phyloP scores from a whole-genome alignment of 331 rosid genomes.

The Erythrophleum ivorense region DNA sequence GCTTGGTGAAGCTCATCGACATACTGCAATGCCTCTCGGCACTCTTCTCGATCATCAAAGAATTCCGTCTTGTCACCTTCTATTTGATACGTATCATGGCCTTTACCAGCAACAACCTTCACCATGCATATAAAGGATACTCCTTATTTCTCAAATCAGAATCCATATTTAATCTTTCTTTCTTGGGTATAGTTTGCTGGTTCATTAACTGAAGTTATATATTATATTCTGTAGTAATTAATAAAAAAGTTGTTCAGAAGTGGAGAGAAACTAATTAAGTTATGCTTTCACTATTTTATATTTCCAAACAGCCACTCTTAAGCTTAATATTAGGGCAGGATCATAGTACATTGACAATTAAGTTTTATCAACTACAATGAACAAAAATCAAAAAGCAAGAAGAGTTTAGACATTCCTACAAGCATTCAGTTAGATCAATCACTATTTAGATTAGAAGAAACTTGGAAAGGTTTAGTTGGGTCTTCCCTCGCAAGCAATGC shows the following conservation, averaged over 20 bases:
- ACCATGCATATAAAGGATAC: constrained; percentile 33
- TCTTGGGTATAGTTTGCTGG: constrained; percentile 2
- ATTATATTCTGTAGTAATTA: not conserved
- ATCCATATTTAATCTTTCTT: constrained; percentile 28
- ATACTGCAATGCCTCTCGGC: constrained; percentile 93
- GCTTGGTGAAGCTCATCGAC: constrained; percentile 97
- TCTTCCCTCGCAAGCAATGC: constrained; percentile 2
- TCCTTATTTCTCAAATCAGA: constrained; percentile 30
- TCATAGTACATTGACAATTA: no score
- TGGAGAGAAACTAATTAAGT: constrained; percentile 13
- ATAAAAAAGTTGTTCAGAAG: not conserved
- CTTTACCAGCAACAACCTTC: constrained; percentile 96
- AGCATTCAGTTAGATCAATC: not conserved
- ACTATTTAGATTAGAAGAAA: no score
- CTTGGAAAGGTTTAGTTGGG: no score
- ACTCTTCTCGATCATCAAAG: constrained; percentile 94
- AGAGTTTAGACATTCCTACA: not conserved
- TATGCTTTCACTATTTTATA: constrained; percentile 3
- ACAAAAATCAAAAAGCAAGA: no score
- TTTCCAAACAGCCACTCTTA: constrained; percentile 8
- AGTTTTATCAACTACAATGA: no score
- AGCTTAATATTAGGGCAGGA: constrained; percentile 6
- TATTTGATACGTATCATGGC: constrained; percentile 80
- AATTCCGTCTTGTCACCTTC: constrained; percentile 81
- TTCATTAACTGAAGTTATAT: constrained; percentile 4